Evolutionary conservation across 805 yeast species (phyloP).

Genomic region (Yamadazyma takamatsuzukensis): DNA sequence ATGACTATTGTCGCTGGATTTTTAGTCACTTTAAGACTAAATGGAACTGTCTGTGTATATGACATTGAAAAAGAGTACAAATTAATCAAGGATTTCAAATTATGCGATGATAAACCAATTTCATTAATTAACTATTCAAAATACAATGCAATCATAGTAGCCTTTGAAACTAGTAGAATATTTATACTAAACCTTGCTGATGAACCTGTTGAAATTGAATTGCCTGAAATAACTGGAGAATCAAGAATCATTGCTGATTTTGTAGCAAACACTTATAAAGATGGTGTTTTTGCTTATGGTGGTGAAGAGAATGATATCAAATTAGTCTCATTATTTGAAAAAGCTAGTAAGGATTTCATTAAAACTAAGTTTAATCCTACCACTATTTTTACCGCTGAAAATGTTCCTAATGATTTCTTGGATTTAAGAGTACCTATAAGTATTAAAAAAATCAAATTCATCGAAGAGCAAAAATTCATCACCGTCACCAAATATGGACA

Average conservation of each 20-base stretch:
- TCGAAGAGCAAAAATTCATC: slow-evolving; percentile 42
- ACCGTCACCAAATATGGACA: slow-evolving; percentile 76
- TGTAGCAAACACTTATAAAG: slow-evolving; percentile 43
- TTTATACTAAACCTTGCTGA: slow-evolving; percentile 34
- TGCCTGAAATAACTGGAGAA: slow-evolving; percentile 5
- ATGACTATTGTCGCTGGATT: slow-evolving; percentile 28
- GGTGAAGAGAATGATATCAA: slow-evolving; percentile 80
- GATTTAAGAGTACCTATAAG: slow-evolving; percentile 83
- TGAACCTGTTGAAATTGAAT: slow-evolving; percentile 24
- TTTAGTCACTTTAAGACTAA: slow-evolving; percentile 40
- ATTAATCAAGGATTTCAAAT: slow-evolving; percentile 27
- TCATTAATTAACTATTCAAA: slow-evolving; percentile 25
- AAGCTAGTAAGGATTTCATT: slow-evolving; percentile 14
- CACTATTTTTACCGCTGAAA: slow-evolving; percentile 65
- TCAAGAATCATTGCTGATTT: slow-evolving; percentile 48
- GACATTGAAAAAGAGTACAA: slow-evolving; percentile 26
- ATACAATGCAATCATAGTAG: slow-evolving; percentile 35
- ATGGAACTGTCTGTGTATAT: slow-evolving; percentile 42
- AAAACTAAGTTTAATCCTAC: slow-evolving; percentile 20
- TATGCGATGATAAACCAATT: slow-evolving; percentile 25
- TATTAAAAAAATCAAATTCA: slow-evolving; percentile 57
- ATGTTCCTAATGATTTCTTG: slow-evolving; percentile 74
- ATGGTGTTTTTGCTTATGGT: slow-evolving; percentile 68
- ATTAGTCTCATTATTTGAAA: slow-evolving; percentile 37
- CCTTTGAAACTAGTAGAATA: slow-evolving; percentile 44